These are phyloP conservation scores for Chaetomiaceae sp. DNA, from an alignment of 2,329 filamentous ascomycete genomes.

Conservation along the genomic window DNA sequence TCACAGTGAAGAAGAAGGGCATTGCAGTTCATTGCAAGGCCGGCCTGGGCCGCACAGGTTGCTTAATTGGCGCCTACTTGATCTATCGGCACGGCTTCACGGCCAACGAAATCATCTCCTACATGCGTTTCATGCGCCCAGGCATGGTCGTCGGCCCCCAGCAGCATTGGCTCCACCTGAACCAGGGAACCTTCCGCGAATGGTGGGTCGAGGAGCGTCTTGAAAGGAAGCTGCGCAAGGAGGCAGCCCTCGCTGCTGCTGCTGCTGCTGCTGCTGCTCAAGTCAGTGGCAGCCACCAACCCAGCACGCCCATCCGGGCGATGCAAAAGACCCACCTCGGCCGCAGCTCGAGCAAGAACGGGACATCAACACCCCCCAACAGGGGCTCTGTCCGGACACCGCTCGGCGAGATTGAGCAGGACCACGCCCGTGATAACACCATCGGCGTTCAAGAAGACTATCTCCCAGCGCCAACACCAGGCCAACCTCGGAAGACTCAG, in stretches of 20 bases:
- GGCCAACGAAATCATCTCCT: conserved; percentile 93
- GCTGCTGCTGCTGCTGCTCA: conserved; percentile 39
- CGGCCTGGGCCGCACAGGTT: conserved; percentile 89
- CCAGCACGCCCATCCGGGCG: conserved; percentile 58
- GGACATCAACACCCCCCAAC: conserved; percentile 77
- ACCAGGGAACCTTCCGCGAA: conserved; percentile 94
- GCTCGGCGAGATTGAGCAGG: conserved; percentile 89
- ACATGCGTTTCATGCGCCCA: conserved; percentile 98
- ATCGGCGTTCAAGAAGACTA: conserved; percentile 78
- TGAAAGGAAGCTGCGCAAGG: conserved; percentile 61
- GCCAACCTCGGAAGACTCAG: conserved; percentile 84
- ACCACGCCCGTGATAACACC: conserved; percentile 50
- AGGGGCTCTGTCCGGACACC: conserved; percentile 68
- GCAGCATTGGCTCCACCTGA: conserved; percentile 97
- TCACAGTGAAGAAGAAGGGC: conserved; percentile 81
- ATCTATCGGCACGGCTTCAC: conserved; percentile 98
- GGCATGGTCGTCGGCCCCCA: conserved; percentile 99
- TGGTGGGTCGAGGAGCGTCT: conserved; percentile 94
- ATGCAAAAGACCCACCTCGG: conserved; percentile 54
- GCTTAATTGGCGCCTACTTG: conserved; percentile 92
- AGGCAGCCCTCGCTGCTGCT: conserved; percentile 44
- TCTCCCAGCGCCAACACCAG: conserved; percentile 88
- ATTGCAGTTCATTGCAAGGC: conserved; percentile 99
- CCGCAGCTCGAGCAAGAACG: conserved; percentile 57
- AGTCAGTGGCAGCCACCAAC: conserved; percentile 32